Percentiles rank a stretch among this genome's conserved stretches.
phyloP scores from a whole-genome alignment of 805 yeast species.

The Kodamaea neixiangensis region DNA sequence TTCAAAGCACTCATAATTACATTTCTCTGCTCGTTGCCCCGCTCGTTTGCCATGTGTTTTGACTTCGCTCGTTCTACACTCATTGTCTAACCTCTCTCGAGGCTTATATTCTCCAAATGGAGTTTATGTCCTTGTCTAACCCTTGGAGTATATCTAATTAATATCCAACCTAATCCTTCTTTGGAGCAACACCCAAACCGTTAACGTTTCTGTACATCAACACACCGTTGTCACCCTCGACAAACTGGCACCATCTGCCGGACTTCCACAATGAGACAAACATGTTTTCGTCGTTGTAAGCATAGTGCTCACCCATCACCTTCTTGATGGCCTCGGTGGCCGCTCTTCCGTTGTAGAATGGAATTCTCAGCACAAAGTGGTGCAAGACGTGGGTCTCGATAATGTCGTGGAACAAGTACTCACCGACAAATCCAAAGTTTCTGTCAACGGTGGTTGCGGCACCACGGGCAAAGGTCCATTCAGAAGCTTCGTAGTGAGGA shows the following conservation, averaged over 20 bases:
- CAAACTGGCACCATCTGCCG: slow-evolving; percentile 67
- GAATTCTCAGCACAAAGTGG: slow-evolving; percentile 56
- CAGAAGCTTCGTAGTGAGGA: slow-evolving; percentile 57
- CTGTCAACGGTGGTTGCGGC: slow-evolving; percentile 68
- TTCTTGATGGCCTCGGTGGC: slow-evolving; percentile 52
- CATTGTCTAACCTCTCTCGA: background rate
- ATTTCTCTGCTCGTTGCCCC: too few relatives aligned
- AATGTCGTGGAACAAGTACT: slow-evolving; percentile 57
- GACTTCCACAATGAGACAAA: slow-evolving; percentile 58
- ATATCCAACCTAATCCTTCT: slow-evolving; percentile 8
- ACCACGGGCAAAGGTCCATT: slow-evolving; percentile 68
- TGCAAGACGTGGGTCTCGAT: slow-evolving; percentile 61
- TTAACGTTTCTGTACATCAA: slow-evolving; percentile 66
- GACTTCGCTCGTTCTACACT: too few relatives aligned
- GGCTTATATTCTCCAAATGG: background rate
- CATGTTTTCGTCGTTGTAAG: slow-evolving; percentile 55
- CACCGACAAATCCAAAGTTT: slow-evolving; percentile 60
- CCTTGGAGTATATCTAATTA: background rate
- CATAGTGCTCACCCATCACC: slow-evolving; percentile 55
- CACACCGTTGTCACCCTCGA: slow-evolving; percentile 68
- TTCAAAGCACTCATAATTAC: too few relatives aligned
- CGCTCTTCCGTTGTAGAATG: slow-evolving; percentile 56
- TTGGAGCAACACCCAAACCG: slow-evolving; percentile 23
- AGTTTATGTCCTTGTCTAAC: background rate
- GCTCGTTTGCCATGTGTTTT: too few relatives aligned